Percentiles rank a stretch among this genome's conserved stretches.
phyloP scores from a whole-genome alignment of 371 early-diverging fungal genomes.

The Rhizomucor miehei region DNA sequence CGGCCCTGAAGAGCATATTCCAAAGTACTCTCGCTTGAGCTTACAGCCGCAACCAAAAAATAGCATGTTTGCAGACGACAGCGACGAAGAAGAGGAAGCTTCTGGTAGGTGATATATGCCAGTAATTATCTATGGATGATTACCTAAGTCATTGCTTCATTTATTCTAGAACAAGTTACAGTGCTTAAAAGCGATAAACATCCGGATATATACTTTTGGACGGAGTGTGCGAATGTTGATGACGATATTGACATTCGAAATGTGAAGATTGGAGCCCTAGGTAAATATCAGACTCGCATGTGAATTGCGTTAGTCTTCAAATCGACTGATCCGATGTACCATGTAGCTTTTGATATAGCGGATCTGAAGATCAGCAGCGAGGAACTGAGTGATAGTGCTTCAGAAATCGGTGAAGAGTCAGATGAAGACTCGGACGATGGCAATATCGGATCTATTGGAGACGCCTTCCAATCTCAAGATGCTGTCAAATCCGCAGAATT shows the following conservation, averaged over 20 bases:
- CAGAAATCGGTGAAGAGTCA: slow-evolving; percentile 53
- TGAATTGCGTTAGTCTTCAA: neutral
- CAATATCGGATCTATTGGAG: slow-evolving; percentile 29
- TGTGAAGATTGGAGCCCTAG: slow-evolving; percentile 41
- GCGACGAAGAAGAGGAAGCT: slow-evolving; percentile 50
- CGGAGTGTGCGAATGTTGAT: slow-evolving; percentile 33
- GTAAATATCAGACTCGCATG: slow-evolving; percentile 13
- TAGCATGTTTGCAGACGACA: slow-evolving; percentile 40
- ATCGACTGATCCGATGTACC: neutral
- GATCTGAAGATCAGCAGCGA: slow-evolving; percentile 37
- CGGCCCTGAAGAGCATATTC: slow-evolving; percentile 74
- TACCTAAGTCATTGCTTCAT: neutral
- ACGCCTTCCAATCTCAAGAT: slow-evolving; percentile 26
- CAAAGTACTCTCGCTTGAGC: slow-evolving; percentile 69
- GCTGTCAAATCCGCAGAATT: slow-evolving; percentile 61
- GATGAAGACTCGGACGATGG: slow-evolving; percentile 46
- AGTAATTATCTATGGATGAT: neutral
- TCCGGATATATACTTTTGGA: slow-evolving; percentile 47
- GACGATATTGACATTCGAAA: slow-evolving; percentile 49
- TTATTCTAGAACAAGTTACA: slow-evolving; percentile 18
- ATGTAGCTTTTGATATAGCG: slow-evolving; percentile 36
- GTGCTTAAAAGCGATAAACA: slow-evolving; percentile 39
- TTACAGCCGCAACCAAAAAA: slow-evolving; percentile 44
- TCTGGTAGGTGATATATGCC: slow-evolving; percentile 23
- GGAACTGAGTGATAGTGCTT: slow-evolving; percentile 51